These are phyloP conservation scores for Suillus hirtellus DNA, from an alignment of 768 basidiomycete genomes.

Conservation along the genomic window DNA sequence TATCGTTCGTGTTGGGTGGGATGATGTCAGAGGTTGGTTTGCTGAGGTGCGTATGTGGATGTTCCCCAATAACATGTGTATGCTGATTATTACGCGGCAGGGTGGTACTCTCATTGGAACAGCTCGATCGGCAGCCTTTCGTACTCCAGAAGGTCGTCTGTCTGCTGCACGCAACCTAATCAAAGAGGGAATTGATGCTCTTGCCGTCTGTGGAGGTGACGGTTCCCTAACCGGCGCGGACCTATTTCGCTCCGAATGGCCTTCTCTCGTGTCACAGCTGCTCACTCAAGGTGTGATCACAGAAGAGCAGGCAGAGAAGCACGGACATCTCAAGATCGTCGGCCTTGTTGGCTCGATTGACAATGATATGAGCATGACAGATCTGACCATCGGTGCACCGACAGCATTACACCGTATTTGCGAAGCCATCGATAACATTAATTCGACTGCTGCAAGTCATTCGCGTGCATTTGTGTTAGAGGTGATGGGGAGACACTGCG, in stretches of 20 bases:
- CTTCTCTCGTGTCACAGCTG: constrained; percentile 72
- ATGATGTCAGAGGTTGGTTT: constrained; percentile 96
- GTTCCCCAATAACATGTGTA: background rate
- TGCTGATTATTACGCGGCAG: constrained; percentile 37
- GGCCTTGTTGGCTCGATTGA: constrained; percentile 99
- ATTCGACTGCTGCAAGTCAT: constrained; percentile 93
- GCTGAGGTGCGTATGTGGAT: constrained; percentile 60
- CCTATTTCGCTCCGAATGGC: constrained; percentile 93
- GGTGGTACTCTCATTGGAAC: constrained; percentile 97
- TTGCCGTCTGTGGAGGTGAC: constrained; percentile 97
- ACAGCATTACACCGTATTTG: constrained; percentile 97
- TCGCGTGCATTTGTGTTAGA: constrained; percentile 97
- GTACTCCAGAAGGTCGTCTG: constrained; percentile 85
- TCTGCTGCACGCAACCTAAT: constrained; percentile 89
- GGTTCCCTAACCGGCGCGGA: constrained; percentile 97
- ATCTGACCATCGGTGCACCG: constrained; percentile 94
- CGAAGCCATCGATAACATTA: constrained; percentile 97
- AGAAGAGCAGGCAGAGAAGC: constrained; percentile 63
- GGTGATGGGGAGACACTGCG: constrained; percentile 99
- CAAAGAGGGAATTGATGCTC: constrained; percentile 95
- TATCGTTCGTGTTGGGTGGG: constrained; percentile 96
- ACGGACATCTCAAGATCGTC: constrained; percentile 90
- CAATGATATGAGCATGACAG: constrained; percentile 98
- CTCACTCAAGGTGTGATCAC: constrained; percentile 74
- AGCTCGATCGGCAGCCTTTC: constrained; percentile 81